Evolutionary conservation across 139 green algal species (phyloP).

Genomic region (Chlamydomonas sp.): DNA sequence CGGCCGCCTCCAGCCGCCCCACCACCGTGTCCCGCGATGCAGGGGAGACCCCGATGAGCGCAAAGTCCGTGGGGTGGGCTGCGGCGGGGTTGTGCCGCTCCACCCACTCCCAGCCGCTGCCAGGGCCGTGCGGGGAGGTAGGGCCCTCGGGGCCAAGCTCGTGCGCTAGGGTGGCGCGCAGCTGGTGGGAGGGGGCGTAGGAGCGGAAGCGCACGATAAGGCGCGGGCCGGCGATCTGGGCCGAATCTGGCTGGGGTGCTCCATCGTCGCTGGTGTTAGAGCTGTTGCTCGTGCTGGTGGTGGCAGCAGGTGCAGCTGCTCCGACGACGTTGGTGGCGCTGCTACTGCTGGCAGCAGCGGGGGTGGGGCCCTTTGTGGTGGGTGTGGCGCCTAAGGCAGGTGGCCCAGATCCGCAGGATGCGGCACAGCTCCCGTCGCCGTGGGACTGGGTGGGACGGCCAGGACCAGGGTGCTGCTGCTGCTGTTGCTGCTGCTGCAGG

Average conservation of each 20-base stretch:
- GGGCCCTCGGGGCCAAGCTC: constrained; percentile 36
- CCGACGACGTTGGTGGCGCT: background rate
- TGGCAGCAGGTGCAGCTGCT: background rate
- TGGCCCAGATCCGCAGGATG: too few relatives aligned
- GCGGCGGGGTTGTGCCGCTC: constrained; percentile 70
- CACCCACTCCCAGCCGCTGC: constrained; percentile 70
- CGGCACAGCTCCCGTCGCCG: too few relatives aligned
- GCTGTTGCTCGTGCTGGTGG: background rate
- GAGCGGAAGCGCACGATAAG: constrained; percentile 78
- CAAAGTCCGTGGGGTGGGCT: constrained; percentile 86
- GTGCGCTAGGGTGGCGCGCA: constrained; percentile 39
- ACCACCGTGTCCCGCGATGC: background rate
- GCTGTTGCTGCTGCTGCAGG: too few relatives aligned
- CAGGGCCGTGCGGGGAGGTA: background rate
- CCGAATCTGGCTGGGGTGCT: background rate
- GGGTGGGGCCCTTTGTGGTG: background rate
- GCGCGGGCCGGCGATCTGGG: background rate
- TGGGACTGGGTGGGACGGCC: too few relatives aligned
- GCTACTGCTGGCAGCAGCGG: background rate
- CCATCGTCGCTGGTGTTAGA: background rate
- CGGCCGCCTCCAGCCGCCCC: constrained; percentile 7
- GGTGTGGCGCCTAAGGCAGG: background rate
- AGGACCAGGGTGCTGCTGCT: too few relatives aligned
- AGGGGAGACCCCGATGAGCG: constrained; percentile 50
- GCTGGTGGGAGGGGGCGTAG: constrained; percentile 60